A percentile compares a stretch with the other conserved stretches of the same genome.
phyloP scores from a whole-genome alignment of 768 basidiomycete genomes.

The Calocera cornea region DNA sequence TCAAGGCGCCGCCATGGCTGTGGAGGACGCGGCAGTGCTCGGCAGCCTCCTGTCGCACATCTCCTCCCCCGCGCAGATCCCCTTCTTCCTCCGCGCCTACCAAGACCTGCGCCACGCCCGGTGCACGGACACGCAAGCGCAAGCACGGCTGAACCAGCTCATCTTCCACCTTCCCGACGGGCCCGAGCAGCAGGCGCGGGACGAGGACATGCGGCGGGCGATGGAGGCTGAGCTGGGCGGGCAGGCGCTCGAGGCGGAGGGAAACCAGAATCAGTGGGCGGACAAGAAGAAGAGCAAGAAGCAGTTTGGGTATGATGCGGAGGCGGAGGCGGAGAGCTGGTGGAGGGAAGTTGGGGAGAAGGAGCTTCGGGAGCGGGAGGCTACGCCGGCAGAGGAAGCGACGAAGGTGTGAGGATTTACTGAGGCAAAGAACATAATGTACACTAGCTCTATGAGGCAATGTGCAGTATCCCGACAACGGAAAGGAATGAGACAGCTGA shows the following conservation, averaged over 20 bases:
- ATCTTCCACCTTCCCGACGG: constrained; percentile 47
- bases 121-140: constrained; percentile 35
- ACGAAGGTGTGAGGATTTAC: too few relatives aligned
- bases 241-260: constrained; percentile 18
- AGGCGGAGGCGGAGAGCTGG: constrained; percentile 10
- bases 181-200: constrained; percentile 37
- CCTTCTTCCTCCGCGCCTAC: constrained; percentile 37
- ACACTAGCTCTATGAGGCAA: too few relatives aligned
- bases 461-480: too few relatives aligned
- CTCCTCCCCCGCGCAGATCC: constrained; percentile 31
- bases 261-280: constrained; percentile 45
- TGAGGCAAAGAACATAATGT: too few relatives aligned
- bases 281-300: constrained; percentile 36
- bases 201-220: constrained; percentile 36
- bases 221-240: constrained; percentile 25
- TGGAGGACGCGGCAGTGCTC: constrained; percentile 34
- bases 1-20: constrained; percentile 40
- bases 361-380: neutral
- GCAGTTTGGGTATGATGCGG: constrained; percentile 31
- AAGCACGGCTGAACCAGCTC: constrained; percentile 37
- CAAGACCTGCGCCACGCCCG: constrained; percentile 39
- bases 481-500: too few relatives aligned
- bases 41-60: constrained; percentile 40
- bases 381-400: too few relatives aligned
- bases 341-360: constrained; percentile 10